Percentiles rank a stretch among this genome's conserved stretches.
Conservation (phyloP, 2,329 filamentous ascomycete genomes). For the Epichloe coenophiala region DNA sequence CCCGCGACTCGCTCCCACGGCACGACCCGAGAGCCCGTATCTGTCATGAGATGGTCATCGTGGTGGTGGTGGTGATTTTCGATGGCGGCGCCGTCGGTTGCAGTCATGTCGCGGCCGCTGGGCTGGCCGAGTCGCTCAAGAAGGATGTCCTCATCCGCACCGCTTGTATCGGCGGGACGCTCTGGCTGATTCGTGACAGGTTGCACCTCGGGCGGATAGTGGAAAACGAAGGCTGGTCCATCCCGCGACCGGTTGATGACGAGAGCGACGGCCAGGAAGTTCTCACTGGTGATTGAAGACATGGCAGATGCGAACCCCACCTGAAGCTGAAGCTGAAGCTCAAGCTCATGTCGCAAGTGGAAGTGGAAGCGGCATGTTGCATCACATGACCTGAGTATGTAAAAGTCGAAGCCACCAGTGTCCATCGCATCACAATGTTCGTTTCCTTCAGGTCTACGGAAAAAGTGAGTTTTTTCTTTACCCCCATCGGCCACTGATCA, state of each 20-base stretch:
- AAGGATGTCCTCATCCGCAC: slow-evolving; percentile 34
- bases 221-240: slow-evolving; percentile 72
- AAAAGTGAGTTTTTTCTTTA: no score
- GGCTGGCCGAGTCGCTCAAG: slow-evolving; percentile 32
- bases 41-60: slow-evolving; percentile 42
- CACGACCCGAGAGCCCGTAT: slow-evolving; percentile 42
- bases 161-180: slow-evolving; percentile 13
- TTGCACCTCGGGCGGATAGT: slow-evolving; percentile 58
- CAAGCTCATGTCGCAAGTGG: not conserved
- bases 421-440: no score
- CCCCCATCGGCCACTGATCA: no score
- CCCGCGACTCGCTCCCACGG: slow-evolving; percentile 64
- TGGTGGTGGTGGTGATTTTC: slow-evolving; percentile 37
- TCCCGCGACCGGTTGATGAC: slow-evolving; percentile 63
- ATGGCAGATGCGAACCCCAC: slow-evolving; percentile 17
- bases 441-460: not conserved
- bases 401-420: no score
- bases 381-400: not conserved
- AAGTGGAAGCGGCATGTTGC: not conserved
- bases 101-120: slow-evolving; percentile 18
- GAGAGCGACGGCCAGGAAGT: slow-evolving; percentile 57
- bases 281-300: slow-evolving; percentile 38
- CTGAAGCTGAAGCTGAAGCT: not conserved
- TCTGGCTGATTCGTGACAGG: slow-evolving; percentile 21
- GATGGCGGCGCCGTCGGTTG: slow-evolving; percentile 24